phyloP scores from a whole-genome alignment of 306 rosid genomes.

The Astragalus membranaceus region DNA sequence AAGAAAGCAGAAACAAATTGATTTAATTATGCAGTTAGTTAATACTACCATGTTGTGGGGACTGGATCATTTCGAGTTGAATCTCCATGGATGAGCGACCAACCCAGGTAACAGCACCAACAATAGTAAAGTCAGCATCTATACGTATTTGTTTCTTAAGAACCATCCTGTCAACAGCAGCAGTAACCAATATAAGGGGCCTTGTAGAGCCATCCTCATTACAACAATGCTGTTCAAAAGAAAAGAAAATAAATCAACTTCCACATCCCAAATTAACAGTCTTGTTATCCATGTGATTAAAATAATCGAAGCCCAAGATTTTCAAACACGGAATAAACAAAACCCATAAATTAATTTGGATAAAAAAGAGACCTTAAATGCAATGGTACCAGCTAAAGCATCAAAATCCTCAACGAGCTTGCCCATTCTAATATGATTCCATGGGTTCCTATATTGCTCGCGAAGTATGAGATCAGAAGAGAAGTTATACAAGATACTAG shows the following conservation, averaged over 20 bases:
- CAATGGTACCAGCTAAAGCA: constrained; percentile 86
- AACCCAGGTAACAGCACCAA: constrained; percentile 86
- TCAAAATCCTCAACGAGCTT: constrained; percentile 81
- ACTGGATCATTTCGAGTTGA: constrained; percentile 55
- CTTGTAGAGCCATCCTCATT: constrained; percentile 54
- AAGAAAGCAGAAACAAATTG: constrained; percentile 4
- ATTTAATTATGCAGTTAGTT: background rate
- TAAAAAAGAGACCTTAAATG: constrained; percentile 46
- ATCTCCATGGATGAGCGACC: constrained; percentile 86
- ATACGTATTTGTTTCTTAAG: constrained; percentile 52
- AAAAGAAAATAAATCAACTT: background rate
- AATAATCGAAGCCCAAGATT: background rate
- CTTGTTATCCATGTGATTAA: background rate
- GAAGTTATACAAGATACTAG: constrained; percentile 54
- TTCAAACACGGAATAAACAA: background rate
- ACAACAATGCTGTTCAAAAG: constrained; percentile 52
- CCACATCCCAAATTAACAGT: background rate
- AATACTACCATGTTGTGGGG: constrained; percentile 31
- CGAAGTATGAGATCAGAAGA: constrained; percentile 61
- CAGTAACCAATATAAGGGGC: constrained; percentile 71
- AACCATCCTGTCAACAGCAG: constrained; percentile 78
- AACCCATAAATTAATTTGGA: background rate
- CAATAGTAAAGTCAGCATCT: constrained; percentile 50
- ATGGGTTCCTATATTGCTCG: constrained; percentile 80
- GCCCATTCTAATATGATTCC: constrained; percentile 75